phyloP scores from a whole-genome alignment of 129 eudicot genomes.

The Glebionis coronaria region DNA sequence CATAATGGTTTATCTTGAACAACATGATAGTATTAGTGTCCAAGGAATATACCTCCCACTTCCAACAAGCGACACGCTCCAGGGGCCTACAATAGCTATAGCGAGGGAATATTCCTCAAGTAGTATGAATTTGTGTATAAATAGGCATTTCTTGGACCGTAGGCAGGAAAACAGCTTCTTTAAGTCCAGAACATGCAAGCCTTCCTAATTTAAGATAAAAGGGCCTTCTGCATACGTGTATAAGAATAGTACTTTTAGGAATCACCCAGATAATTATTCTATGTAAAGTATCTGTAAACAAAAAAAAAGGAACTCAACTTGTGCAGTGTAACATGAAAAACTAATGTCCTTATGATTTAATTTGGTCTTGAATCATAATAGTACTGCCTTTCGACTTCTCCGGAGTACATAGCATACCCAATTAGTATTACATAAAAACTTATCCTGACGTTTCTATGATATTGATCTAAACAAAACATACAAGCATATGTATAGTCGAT shows the following conservation, averaged over 20 bases:
- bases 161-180: slow-evolving; percentile 22
- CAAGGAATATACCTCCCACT: slow-evolving; percentile 13
- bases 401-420: background rate
- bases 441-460: slow-evolving; percentile 1
- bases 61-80: background rate
- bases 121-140: background rate
- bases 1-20: background rate
- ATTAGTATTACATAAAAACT: background rate
- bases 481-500: background rate
- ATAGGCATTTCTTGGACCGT: background rate
- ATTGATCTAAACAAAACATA: background rate
- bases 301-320: no score
- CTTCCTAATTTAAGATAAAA: slow-evolving; percentile 3
- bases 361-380: background rate
- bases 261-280: background rate
- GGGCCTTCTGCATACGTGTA: slow-evolving; percentile 14
- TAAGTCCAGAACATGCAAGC: slow-evolving; percentile 22
- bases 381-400: slow-evolving; percentile 6
- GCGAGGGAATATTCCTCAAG: slow-evolving; percentile 11
- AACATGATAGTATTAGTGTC: background rate
- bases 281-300: slow-evolving; percentile 5
- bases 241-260: slow-evolving; percentile 12
- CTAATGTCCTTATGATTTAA: slow-evolving; percentile 7
- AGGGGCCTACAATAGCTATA: background rate
- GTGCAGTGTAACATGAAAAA: slow-evolving; percentile 20